A percentile compares a stretch with the other conserved stretches of the same genome.
These are phyloP conservation scores for Didymella pinodella DNA, from an alignment of 2,329 filamentous ascomycete species.

Conservation along the genomic window DNA sequence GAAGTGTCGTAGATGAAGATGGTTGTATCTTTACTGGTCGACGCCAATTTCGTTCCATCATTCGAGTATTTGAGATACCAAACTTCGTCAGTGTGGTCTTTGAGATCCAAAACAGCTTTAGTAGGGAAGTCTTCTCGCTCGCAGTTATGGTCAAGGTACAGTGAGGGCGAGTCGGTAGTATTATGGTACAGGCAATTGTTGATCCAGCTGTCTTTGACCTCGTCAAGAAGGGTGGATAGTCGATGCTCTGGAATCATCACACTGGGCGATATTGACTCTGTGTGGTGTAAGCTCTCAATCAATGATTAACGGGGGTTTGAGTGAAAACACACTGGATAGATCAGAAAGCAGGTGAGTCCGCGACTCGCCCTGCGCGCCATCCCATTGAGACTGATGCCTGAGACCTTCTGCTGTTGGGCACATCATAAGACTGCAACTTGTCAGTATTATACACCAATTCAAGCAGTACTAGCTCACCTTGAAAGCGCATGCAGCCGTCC, in stretches of 20 bases:
- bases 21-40: conserved; percentile 76
- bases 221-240: conserved; percentile 78
- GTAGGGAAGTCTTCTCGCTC: conserved; percentile 81
- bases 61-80: conserved; percentile 94
- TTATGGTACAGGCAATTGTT: conserved; percentile 89
- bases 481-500: conserved; percentile 82
- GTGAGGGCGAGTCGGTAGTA: conserved; percentile 75
- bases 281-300: conserved; percentile 24
- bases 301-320: not conserved
- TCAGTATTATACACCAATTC: conserved; percentile 26
- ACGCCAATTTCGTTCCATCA: conserved; percentile 82
- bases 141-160: conserved; percentile 89
- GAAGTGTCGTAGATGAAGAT: conserved; percentile 84
- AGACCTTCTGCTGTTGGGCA: conserved; percentile 80
- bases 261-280: conserved; percentile 90
- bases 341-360: conserved; percentile 78
- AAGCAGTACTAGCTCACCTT: conserved; percentile 57
- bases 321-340: conserved; percentile 73
- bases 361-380: conserved; percentile 78
- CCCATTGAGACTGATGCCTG: conserved; percentile 80
- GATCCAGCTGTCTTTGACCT: conserved; percentile 86
- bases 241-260: conserved; percentile 97
- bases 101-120: conserved; percentile 73
- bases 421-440: conserved; percentile 76
- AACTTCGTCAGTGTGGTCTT: conserved; percentile 79